These are phyloP conservation scores for Candida tibetensis DNA, from an alignment of 805 yeast genomes.

Conservation along the genomic window DNA sequence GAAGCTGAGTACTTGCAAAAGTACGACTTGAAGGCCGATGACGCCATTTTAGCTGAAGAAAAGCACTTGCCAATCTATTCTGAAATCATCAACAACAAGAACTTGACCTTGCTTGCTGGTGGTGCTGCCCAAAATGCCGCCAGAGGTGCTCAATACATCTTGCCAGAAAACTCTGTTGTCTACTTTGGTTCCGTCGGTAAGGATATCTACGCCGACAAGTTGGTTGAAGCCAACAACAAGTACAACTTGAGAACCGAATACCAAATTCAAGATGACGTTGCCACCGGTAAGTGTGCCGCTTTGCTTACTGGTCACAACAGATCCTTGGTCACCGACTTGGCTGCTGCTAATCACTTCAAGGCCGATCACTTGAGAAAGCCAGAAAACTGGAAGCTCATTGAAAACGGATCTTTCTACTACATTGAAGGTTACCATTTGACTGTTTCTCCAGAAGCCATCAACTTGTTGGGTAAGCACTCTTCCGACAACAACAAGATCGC, in stretches of 20 bases:
- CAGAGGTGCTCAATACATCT: conserved; percentile 93
- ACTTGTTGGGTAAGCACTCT: conserved; percentile 88
- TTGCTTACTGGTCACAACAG: conserved; percentile 84
- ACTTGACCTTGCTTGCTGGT: conserved; percentile 82
- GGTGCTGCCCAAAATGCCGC: conserved; percentile 99
- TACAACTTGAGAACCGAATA: conserved; percentile 89
- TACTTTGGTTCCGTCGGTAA: conserved; percentile 97
- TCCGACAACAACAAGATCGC: conserved; percentile 75
- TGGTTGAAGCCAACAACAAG: conserved; percentile 74
- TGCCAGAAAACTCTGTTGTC: conserved; percentile 78
- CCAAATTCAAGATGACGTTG: conserved; percentile 69
- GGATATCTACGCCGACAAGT: conserved; percentile 80
- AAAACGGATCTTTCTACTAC: conserved; percentile 77
- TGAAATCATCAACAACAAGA: conserved; percentile 63
- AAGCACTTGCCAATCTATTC: conserved; percentile 82
- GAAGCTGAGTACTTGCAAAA: conserved; percentile 66
- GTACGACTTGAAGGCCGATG: conserved; percentile 84
- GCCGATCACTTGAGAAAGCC: conserved; percentile 82
- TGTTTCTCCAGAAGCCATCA: conserved; percentile 93
- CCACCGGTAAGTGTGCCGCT: conserved; percentile 98
- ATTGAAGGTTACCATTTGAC: conserved; percentile 99
- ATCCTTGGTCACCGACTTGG: conserved; percentile 92
- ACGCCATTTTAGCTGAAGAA: conserved; percentile 85
- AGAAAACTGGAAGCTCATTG: conserved; percentile 86
- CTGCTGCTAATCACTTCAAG: conserved; percentile 97